Evolutionary conservation across 345 rosid species (phyloP), one percentile per base, ranked within the genome.

Genomic region (Diplotaxis tenuifolia): DNA sequence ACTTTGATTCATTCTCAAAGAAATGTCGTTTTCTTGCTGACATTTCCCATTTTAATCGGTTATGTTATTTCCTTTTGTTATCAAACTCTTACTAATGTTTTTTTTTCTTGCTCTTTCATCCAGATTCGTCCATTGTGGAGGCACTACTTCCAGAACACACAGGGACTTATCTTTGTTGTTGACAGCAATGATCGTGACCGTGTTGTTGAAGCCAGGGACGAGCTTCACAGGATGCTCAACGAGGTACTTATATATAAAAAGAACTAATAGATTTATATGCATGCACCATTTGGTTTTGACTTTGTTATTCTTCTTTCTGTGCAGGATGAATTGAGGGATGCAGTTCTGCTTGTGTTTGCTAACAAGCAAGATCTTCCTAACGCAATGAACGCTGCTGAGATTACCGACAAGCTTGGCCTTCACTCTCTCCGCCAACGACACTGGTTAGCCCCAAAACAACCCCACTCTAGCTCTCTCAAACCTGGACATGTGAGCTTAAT

Each of bases 101-200:
- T 70, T 2, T 3, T 29, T 31, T n/a, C 1, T 65, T 58, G 20
- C 28, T 56, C 22, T 5, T 29, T 29, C 34, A 36, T 62, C 7
- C 62, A 88, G 93, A 88, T 88, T 75, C 90, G 93, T 27, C 93
- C 93, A 15, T 60, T 88, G 82, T 88, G 93, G 93, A 88, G 90
- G 62, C 93, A 88, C 76, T 88, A 88, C 82, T 88, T 88, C 82
- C 90, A 88, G 61, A 88, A 88, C 83, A 88, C 90, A 5, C 93
- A 86, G 57, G 93, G 89, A 50, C 88, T 88, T 57, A 88, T 88
- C 83, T 88, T 86, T 75, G 93, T 88, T 45, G 93, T 88, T 25
- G 89, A 88, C 79, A 88, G 89, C 85, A 88, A 86, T 23, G 93
- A 88, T 70, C 82, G 89, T 63, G 93, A 86, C 42, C 93, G 90